Evolutionary conservation across 2,329 filamentous ascomycete genomes (phyloP).

Genomic region (Aspergillus spinulosporus): DNA sequence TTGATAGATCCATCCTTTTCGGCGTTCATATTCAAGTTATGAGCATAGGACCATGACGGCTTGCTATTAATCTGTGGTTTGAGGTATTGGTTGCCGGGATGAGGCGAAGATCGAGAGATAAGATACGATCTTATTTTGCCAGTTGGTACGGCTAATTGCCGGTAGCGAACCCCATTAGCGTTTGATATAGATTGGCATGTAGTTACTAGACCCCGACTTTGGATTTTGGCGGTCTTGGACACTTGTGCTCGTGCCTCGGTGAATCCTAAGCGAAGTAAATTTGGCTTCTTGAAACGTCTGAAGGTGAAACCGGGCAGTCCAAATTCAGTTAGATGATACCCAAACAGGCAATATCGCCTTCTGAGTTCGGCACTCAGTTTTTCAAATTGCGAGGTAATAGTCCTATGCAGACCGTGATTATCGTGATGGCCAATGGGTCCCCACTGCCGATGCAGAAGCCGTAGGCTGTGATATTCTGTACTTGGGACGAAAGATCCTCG

Average conservation of each 20-base stretch:
- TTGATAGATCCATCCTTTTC: no score
- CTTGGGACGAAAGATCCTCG: no score
- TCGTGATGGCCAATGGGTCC: not conserved
- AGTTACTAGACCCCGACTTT: not conserved
- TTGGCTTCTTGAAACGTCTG: not conserved
- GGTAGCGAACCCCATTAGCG: not conserved
- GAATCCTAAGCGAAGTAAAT: not conserved
- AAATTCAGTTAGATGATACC: not conserved
- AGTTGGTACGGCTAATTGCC: not conserved
- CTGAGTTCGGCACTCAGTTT: not conserved
- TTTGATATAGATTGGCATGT: not conserved
- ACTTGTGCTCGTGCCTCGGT: not conserved
- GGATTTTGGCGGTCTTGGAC: not conserved
- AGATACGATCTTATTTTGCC: not conserved
- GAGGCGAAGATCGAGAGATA: slow-evolving; percentile 1
- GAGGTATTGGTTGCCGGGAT: not conserved
- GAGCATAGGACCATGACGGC: not conserved
- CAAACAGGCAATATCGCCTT: not conserved
- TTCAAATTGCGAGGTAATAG: not conserved
- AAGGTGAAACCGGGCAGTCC: not conserved
- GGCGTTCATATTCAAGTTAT: not conserved
- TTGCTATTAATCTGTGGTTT: not conserved
- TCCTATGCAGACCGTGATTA: not conserved
- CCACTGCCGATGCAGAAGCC: not conserved
- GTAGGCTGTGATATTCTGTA: no score